Base-by-base conservation (phyloP, 2,329 filamentous ascomycete genomes). In the Phoma sp. region DNA sequence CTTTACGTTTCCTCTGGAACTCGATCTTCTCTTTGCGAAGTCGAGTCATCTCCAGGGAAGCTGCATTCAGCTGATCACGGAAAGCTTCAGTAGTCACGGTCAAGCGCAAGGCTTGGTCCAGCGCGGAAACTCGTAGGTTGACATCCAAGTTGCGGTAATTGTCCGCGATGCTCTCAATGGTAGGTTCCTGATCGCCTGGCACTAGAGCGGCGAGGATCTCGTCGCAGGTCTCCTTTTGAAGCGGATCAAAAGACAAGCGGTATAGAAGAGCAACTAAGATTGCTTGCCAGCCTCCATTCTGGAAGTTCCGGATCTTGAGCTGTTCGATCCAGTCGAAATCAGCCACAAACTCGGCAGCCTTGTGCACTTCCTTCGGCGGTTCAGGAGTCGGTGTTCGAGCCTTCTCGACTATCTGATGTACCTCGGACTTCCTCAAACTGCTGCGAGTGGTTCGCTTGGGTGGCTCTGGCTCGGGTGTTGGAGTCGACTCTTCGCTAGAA, bases 1-100 rank as follows among this genome's bases (percentile, higher is more conserved):
- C 76, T 73, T 87, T 89, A 60, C 90, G 87, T 64, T 90, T 86
- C 61, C 92, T 86, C 76, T 98, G 93, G 76, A 87, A 89, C 61
- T 96, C 91, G 57, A 97, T 96, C 78, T 96, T 97, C 72, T 96
- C 90, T 75, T 99, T 99, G 42, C 95, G 88, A 69, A 96, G 92
- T 48, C 87, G 86, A 1, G 95, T 99, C 93, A 98, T 97, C 47
- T 92, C 90, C 69, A 93, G 91, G 60, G 90, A 92, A 76, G 93
- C 96, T 59, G 93, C 89, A 63, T 96, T 92, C 81, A 99, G 89
- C 71, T 96, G 96, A 14, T 86, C 88, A 47, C 93, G 88, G 62
- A 98, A 85, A 2, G 90, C 87, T 71, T 92, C 93, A 0, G 95
- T 97, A 67, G 92, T 89, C 50, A 93, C 83, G 2, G 91, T 93